Evolutionary conservation across 108 stramenopile genomes (phyloP).

Genomic region (Cylindrotheca closterium): DNA sequence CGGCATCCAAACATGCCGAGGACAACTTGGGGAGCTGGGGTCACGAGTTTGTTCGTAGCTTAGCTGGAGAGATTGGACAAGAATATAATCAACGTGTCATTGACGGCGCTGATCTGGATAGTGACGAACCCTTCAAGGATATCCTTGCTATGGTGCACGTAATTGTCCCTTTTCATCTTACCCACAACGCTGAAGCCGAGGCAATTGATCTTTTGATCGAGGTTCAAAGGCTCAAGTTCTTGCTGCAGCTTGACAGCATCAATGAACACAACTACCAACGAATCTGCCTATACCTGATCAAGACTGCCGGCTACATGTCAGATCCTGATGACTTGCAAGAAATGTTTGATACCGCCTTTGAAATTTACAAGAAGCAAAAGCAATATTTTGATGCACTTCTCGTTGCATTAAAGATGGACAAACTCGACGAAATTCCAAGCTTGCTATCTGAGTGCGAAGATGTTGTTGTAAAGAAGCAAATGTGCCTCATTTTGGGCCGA

Average conservation of each 20-base stretch:
- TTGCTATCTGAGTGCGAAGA: conserved; percentile 79
- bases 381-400: conserved; percentile 90
- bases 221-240: conserved; percentile 85
- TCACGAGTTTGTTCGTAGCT: conserved; percentile 95
- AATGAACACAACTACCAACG: conserved; percentile 94
- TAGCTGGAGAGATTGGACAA: conserved; percentile 97
- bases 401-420: conserved; percentile 87
- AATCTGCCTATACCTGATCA: conserved; percentile 96
- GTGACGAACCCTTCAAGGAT: conserved; percentile 74
- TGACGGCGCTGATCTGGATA: conserved; percentile 69
- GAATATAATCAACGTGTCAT: conserved; percentile 90
- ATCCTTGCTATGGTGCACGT: conserved; percentile 91
- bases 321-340: conserved; percentile 92
- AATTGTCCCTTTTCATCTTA: conserved; percentile 96
- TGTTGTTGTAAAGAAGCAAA: conserved; percentile 85
- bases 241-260: conserved; percentile 74
- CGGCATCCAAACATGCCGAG: conserved; percentile 51
- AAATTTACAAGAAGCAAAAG: conserved; percentile 84
- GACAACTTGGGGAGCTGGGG: conserved; percentile 96
- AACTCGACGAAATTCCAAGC: conserved; percentile 59
- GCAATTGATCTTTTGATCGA: conserved; percentile 98
- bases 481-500: conserved; percentile 85
- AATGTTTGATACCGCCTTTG: conserved; percentile 88
- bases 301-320: conserved; percentile 94
- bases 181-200: conserved; percentile 98